Evolutionary conservation across 306 rosid genomes (phyloP), one percentile per base, ranked within the genome.

Genomic region (Acacia crassicarpa): DNA sequence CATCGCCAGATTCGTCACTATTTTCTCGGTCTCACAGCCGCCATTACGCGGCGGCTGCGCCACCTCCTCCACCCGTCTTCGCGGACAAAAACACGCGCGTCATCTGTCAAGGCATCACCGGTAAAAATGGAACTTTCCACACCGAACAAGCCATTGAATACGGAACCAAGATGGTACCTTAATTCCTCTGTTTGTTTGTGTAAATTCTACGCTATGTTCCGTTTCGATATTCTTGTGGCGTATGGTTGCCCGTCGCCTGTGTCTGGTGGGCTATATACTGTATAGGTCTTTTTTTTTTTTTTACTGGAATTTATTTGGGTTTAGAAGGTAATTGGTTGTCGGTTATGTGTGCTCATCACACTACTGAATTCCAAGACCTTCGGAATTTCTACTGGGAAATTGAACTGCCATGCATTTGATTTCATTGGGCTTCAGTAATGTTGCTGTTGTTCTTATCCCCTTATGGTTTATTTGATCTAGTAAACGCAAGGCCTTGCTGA

Each of bases 81-180:
- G 99, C 92, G 1, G 99, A 96, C 88, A 93, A 96, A 81, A 91
- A 92, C 88, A 96, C 99, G 1, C 99, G 99, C 85, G 97, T 96
- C 86, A 92, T 96, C 53, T 95, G 99, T 79, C 99, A 95, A 72
- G 99, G 99, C 20, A 95, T 95, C 78, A 95, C 99, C 2, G 99
- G 99, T 4, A 96, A 93, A 61, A 96, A 90, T 63, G 99, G 99
- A 58, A 92, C 98, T 44, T 96, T 96, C 79, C 99, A 96, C 87
- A 93, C 97, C 1, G 97, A 96, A 80, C 99, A 96, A 75, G 99
- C 99, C 81, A 93, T 96, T 78, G 97, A 96, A 83, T 96, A 96
- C 61, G 99, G 99, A 85, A 96, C 99, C 77, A 96, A 96, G 83
- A 96, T 96, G 99, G 99, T 92, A 63, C 35, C 38, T 54, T 25